Percentiles rank a stretch among this genome's conserved stretches.
Evolutionary conservation across 2,329 filamentous ascomycete species (phyloP).

Genomic region (Penicillium sp.): DNA sequence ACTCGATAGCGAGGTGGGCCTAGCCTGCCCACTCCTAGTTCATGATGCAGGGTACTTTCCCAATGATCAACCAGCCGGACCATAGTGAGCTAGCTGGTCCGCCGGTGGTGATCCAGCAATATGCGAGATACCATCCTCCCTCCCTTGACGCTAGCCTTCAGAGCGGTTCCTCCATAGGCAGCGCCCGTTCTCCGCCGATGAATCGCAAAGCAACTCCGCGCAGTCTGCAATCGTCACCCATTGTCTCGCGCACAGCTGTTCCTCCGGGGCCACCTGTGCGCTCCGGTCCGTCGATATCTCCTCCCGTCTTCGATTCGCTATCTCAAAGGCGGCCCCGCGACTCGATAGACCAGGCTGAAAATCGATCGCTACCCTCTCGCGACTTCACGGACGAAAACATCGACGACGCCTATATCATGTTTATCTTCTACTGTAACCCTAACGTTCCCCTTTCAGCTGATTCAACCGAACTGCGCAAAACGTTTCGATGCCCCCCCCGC

Average conservation of each 20-base stretch:
- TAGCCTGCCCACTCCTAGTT: neutral
- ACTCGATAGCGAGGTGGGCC: neutral
- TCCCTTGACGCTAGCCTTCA: conserved; percentile 41
- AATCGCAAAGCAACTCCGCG: conserved; percentile 45
- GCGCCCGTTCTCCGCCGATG: conserved; percentile 42
- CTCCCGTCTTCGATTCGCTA: conserved; percentile 40
- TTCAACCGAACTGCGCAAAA: conserved; percentile 71
- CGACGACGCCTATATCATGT: conserved; percentile 80
- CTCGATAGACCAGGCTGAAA: conserved; percentile 48
- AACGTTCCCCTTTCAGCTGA: conserved; percentile 73
- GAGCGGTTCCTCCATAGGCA: conserved; percentile 44
- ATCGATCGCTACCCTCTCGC: conserved; percentile 65
- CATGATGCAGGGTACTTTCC: conserved; percentile 40
- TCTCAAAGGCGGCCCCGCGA: conserved; percentile 38
- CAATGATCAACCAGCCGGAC: conserved; percentile 35
- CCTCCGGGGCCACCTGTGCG: conserved; percentile 34
- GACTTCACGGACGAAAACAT: conserved; percentile 72
- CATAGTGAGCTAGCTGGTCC: conserved; percentile 31
- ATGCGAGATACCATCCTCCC: conserved; percentile 41
- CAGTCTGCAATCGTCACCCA: conserved; percentile 46
- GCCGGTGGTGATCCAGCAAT: conserved; percentile 43
- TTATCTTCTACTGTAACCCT: conserved; percentile 91
- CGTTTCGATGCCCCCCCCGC: conserved; percentile 79
- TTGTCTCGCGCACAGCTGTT: conserved; percentile 34
- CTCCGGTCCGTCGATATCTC: conserved; percentile 47